Evolutionary conservation across 768 basidiomycete species (phyloP).

Genomic region (Boletus huronensis): DNA sequence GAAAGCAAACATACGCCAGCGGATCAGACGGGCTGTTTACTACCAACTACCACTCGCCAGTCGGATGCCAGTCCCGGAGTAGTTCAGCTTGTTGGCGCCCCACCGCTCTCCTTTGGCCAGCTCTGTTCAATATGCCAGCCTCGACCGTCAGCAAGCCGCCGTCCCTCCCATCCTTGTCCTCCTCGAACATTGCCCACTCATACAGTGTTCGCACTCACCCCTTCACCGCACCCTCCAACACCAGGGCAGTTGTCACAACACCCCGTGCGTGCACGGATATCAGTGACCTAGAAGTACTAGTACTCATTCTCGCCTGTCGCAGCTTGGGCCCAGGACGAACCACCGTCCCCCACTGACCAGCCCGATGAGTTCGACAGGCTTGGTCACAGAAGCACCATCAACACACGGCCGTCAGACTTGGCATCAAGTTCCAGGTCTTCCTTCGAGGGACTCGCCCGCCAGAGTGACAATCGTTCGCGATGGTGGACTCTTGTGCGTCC

Average conservation of each 20-base stretch:
- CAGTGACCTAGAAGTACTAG: not conserved
- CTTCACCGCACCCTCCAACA: conserved; percentile 36
- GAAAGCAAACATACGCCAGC: conserved; percentile 12
- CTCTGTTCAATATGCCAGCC: conserved; percentile 13
- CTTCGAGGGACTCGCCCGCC: conserved; percentile 29
- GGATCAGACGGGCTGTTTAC: not conserved
- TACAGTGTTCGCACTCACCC: conserved; percentile 27
- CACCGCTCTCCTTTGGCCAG: not conserved
- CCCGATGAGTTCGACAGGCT: conserved; percentile 36
- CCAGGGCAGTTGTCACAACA: conserved; percentile 57
- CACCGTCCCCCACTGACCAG: conserved; percentile 61
- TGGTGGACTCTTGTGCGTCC: conserved; percentile 78
- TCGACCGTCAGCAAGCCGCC: conserved; percentile 14
- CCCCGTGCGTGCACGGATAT: conserved; percentile 52
- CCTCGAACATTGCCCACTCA: conserved; percentile 27
- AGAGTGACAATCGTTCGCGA: conserved; percentile 40
- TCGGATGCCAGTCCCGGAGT: not conserved
- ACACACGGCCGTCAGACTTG: conserved; percentile 48
- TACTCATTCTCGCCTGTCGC: conserved; percentile 5
- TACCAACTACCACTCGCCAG: not conserved
- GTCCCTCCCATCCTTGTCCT: conserved; percentile 25
- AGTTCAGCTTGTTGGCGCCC: not conserved
- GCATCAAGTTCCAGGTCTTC: conserved; percentile 50
- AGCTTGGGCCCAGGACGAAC: conserved; percentile 87
- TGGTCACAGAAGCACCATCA: conserved; percentile 31